Evolutionary conservation across 805 yeast species (phyloP).

Genomic region (Yarrowia bubula): DNA sequence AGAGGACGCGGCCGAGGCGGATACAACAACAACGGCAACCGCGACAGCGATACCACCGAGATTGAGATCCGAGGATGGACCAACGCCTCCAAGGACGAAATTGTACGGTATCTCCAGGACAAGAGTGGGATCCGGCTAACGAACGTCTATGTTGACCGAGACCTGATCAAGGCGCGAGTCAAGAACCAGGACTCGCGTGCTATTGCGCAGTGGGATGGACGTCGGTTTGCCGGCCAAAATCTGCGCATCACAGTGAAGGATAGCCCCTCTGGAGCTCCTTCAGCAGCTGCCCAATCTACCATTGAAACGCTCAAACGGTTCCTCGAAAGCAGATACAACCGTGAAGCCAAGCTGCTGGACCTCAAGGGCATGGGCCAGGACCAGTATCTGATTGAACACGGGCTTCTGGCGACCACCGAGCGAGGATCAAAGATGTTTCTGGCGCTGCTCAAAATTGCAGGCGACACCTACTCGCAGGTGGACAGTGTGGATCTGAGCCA

Average conservation of each 20-base stretch:
- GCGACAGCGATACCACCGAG: constrained; percentile 35
- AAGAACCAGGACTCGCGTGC: constrained; percentile 56
- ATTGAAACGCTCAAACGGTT: constrained; percentile 62
- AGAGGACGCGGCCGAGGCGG: constrained; percentile 28
- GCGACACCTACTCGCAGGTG: constrained; percentile 50
- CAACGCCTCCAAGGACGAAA: constrained; percentile 67
- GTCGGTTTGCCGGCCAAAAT: constrained; percentile 72
- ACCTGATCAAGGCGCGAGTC: constrained; percentile 60
- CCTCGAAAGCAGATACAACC: constrained; percentile 64
- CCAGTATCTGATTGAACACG: constrained; percentile 55
- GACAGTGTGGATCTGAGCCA: constrained; percentile 55
- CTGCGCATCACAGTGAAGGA: constrained; percentile 50
- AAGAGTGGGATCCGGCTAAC: constrained; percentile 57
- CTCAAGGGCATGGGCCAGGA: constrained; percentile 65
- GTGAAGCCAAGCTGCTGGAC: constrained; percentile 63
- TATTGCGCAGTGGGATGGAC: constrained; percentile 66
- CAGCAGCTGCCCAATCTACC: constrained; percentile 41
- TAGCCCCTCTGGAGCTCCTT: constrained; percentile 11
- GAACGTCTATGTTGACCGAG: constrained; percentile 55
- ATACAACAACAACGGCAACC: constrained; percentile 34
- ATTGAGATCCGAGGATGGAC: constrained; percentile 80
- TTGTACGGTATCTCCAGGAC: constrained; percentile 65
- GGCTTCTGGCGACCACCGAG: constrained; percentile 59
- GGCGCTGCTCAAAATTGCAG: constrained; percentile 82
- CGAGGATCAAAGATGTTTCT: constrained; percentile 81